Percentiles rank a stretch among this genome's conserved stretches.
phyloP scores from a whole-genome alignment of 495 filamentous ascomycete genomes.

The Hyaloscypha finlandica region DNA sequence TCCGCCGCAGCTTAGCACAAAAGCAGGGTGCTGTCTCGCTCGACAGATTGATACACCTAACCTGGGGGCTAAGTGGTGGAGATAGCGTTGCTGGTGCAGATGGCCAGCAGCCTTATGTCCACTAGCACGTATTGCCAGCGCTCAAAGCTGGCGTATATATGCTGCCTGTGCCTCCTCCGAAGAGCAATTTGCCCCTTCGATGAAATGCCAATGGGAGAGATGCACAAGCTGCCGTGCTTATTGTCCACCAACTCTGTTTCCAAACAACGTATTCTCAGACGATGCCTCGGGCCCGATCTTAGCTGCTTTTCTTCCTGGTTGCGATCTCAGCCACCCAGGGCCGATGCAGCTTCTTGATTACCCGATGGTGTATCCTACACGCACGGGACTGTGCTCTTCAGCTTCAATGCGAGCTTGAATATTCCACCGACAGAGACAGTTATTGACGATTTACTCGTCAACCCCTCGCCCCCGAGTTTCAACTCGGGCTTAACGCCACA shows the following conservation, averaged over 20 bases:
- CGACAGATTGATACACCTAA: slow-evolving; percentile 13
- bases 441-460: background rate
- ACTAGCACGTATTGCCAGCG: slow-evolving; percentile 20
- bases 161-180: slow-evolving; percentile 18
- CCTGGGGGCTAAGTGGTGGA: slow-evolving; percentile 30
- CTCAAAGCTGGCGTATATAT: slow-evolving; percentile 27
- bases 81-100: slow-evolving; percentile 28
- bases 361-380: background rate
- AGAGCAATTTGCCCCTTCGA: slow-evolving; percentile 17
- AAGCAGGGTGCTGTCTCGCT: slow-evolving; percentile 17
- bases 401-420: background rate
- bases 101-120: slow-evolving; percentile 31
- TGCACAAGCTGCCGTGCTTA: slow-evolving; percentile 7
- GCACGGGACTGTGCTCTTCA: background rate
- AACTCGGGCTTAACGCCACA: background rate
- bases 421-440: background rate
- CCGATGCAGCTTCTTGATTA: slow-evolving; percentile 2
- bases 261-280: background rate
- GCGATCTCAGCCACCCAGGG: background rate
- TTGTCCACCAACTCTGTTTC: background rate
- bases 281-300: background rate
- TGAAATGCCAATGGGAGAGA: slow-evolving; percentile 17
- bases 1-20: slow-evolving; percentile 13
- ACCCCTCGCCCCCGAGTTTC: background rate
- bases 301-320: background rate